Evolutionary conservation across 345 rosid species (phyloP).

Genomic region (Eucalyptus microcorys): DNA sequence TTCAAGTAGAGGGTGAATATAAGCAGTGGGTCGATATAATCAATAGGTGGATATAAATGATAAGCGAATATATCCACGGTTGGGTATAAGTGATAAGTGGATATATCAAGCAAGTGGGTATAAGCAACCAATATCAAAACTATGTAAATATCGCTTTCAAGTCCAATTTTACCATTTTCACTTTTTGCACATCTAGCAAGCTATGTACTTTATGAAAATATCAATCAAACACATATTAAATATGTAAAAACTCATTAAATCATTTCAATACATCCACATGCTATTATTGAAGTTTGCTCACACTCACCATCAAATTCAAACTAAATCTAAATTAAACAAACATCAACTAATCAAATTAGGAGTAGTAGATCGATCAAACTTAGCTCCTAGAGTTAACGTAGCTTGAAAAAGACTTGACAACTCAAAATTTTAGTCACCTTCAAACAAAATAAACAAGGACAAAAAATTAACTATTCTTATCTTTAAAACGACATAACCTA

Average conservation of each 20-base stretch:
- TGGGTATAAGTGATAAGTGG: not conserved
- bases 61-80: not conserved
- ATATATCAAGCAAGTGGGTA: not conserved
- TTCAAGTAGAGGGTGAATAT: not conserved
- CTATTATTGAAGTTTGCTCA: too few relatives aligned
- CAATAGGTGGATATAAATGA: not conserved
- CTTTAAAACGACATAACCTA: not conserved
- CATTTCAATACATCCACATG: too few relatives aligned
- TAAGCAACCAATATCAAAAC: not conserved
- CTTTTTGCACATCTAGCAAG: too few relatives aligned
- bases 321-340: too few relatives aligned
- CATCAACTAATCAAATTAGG: too few relatives aligned
- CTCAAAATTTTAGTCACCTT: not conserved
- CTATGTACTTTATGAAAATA: too few relatives aligned
- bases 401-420: not conserved
- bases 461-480: not conserved
- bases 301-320: too few relatives aligned
- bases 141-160: not conserved
- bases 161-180: not conserved
- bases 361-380: too few relatives aligned
- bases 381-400: too few relatives aligned
- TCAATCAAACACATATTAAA: too few relatives aligned
- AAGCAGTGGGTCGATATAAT: not conserved
- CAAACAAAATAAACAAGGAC: not conserved
- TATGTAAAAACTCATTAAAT: too few relatives aligned